phyloP scores from a whole-genome alignment of 2,329 filamentous ascomycete genomes.

The Ophiocordyceps sinensis region DNA sequence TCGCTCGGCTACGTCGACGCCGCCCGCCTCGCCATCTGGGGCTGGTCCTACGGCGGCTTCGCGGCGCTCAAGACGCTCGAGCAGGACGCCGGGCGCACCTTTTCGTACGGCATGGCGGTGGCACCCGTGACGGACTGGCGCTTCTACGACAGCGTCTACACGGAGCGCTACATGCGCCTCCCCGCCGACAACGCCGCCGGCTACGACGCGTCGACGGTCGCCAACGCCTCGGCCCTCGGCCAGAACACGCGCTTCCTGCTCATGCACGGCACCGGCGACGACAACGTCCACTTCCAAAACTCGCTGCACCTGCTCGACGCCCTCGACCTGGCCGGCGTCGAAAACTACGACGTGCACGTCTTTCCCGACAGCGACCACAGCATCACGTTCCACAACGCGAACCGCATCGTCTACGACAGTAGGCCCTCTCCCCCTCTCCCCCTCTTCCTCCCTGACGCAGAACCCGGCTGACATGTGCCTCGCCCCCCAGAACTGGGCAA shows the following conservation, averaged over 20 bases:
- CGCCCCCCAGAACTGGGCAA: conserved; percentile 52
- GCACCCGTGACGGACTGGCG: conserved; percentile 98
- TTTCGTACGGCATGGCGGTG: conserved; percentile 95
- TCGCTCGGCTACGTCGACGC: conserved; percentile 70
- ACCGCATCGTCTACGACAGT: conserved; percentile 87
- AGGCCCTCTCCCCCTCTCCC: conserved; percentile 22
- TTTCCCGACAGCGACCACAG: conserved; percentile 94
- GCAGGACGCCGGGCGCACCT: conserved; percentile 75
- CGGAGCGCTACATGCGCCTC: conserved; percentile 93
- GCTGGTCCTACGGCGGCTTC: conserved; percentile 96
- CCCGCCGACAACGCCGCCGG: conserved; percentile 68
- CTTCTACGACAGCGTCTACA: conserved; percentile 90
- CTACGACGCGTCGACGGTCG: conserved; percentile 62
- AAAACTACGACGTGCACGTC: conserved; percentile 94
- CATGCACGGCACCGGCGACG: conserved; percentile 93
- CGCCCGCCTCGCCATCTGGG: conserved; percentile 82
- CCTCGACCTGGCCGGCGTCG: conserved; percentile 63
- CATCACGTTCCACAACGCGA: conserved; percentile 90
- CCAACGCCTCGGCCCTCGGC: conserved; percentile 56
- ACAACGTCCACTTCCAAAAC: conserved; percentile 97
- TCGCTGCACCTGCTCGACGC: conserved; percentile 76
- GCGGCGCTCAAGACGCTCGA: conserved; percentile 91
- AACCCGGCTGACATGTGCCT: not conserved
- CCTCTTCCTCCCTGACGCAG: not conserved
- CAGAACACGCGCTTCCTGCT: conserved; percentile 77